These are phyloP conservation scores for Lasiodiplodia citricola DNA, from an alignment of 2,329 filamentous ascomycete genomes.

Conservation along the genomic window DNA sequence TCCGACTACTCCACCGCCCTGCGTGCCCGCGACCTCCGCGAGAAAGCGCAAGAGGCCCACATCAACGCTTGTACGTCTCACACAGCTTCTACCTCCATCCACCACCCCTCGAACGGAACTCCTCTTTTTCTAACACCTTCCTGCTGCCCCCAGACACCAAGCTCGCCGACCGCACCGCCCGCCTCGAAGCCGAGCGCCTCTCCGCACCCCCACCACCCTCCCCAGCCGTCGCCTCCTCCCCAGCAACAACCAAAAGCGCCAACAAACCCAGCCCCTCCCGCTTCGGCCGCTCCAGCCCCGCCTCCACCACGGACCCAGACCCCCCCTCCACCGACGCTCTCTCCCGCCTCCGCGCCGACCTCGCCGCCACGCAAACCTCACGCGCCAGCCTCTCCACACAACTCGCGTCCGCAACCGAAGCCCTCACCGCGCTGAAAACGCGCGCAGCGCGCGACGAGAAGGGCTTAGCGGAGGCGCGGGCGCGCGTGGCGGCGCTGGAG, in stretches of 20 bases:
- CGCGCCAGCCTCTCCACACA: constrained; percentile 70
- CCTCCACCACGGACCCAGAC: constrained; percentile 34
- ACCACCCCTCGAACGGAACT: background rate
- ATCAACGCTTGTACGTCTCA: constrained; percentile 75
- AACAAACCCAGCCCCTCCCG: constrained; percentile 20
- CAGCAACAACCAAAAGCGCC: background rate
- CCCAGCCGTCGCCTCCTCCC: constrained; percentile 27
- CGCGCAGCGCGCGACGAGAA: constrained; percentile 65
- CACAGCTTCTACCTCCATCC: background rate
- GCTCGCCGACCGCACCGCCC: constrained; percentile 51
- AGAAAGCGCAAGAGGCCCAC: constrained; percentile 68
- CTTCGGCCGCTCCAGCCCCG: constrained; percentile 33
- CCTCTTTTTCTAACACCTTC: constrained; percentile 25
- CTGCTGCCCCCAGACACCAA: constrained; percentile 45
- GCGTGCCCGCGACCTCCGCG: constrained; percentile 71
- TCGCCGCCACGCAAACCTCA: constrained; percentile 77
- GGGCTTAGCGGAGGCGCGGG: constrained; percentile 51
- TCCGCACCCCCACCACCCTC: constrained; percentile 35
- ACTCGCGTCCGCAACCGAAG: constrained; percentile 65
- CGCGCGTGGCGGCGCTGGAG: constrained; percentile 60
- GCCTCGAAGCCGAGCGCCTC: constrained; percentile 32
- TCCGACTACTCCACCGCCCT: constrained; percentile 81
- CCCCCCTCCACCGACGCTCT: constrained; percentile 32
- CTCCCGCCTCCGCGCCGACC: constrained; percentile 60
- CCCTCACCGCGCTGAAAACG: constrained; percentile 67